A percentile compares a stretch with the other conserved stretches of the same genome.
phyloP scores from a whole-genome alignment of 345 rosid genomes.

The Rhodomyrtus tomentosa region DNA sequence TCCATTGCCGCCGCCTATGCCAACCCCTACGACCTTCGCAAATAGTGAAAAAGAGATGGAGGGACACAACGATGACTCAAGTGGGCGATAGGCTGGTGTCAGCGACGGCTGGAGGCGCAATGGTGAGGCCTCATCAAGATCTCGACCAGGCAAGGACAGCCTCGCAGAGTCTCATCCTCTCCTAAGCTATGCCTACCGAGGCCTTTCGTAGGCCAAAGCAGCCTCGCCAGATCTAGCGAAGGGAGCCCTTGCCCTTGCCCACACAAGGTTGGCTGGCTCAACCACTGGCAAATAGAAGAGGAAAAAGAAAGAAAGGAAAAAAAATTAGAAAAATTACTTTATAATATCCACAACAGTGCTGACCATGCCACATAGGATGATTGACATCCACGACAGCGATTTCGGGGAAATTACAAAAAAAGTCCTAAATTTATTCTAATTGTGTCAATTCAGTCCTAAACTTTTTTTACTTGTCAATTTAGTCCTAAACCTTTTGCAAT shows the following conservation, averaged over 20 bases:
- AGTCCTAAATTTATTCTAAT: no score
- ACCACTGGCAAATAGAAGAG: neutral
- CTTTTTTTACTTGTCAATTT: no score
- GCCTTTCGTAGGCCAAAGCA: neutral
- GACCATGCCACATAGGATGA: no score
- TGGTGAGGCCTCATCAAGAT: neutral
- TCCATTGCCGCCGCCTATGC: neutral
- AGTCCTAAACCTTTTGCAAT: no score
- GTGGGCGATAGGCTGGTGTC: neutral
- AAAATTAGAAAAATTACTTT: neutral
- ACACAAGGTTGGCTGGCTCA: neutral
- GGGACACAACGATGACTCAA: neutral
- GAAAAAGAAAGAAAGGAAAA: neutral
- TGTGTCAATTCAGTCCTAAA: no score
- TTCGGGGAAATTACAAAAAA: no score
- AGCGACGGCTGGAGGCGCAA: accelerated
- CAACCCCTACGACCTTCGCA: neutral
- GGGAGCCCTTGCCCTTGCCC: neutral
- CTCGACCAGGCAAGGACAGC: no score
- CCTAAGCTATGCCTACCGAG: neutral
- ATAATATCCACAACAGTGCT: no score
- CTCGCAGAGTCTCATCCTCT: no score
- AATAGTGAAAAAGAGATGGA: neutral
- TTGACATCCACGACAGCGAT: no score
- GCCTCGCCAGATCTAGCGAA: neutral